Conservation (phyloP, 257 asterid genomes). For the Capsicum baccatum region DNA sequence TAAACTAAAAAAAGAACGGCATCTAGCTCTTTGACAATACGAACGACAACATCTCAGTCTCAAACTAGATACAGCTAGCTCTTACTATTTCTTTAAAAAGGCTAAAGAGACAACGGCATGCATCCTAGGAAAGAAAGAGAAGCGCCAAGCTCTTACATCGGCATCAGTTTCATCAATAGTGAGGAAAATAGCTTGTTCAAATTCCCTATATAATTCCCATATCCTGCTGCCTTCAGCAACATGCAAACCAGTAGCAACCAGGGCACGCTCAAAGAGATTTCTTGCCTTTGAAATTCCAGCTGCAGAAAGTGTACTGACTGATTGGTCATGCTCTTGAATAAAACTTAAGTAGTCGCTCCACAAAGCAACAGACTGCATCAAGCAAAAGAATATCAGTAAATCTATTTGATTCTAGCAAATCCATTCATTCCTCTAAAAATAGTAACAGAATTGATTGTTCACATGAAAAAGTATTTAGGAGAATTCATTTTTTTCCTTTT, state of each 20-base stretch:
- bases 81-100: conserved; percentile 5
- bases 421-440: background rate
- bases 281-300: conserved; percentile 77
- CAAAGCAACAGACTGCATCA: conserved; percentile 79
- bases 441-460: background rate
- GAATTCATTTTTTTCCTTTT: background rate
- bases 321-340: conserved; percentile 74
- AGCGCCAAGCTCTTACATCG: conserved; percentile 48
- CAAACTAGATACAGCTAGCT: conserved; percentile 1
- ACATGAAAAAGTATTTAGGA: background rate
- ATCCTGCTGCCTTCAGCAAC: conserved; percentile 80
- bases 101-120: background rate
- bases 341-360: conserved; percentile 92
- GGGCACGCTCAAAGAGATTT: conserved; percentile 87
- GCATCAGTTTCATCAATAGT: conserved; percentile 63
- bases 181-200: conserved; percentile 72
- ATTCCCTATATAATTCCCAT: conserved; percentile 84
- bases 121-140: conserved; percentile 31
- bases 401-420: conserved; percentile 17
- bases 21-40: background rate
- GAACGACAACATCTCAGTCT: background rate
- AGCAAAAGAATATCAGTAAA: conserved; percentile 29
- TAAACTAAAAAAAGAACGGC: background rate
- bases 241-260: conserved; percentile 89
- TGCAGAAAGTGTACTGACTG: conserved; percentile 58